Evolutionary conservation across 108 stramenopile species (phyloP).

Genomic region (Cyclostephanos tholiformis): DNA sequence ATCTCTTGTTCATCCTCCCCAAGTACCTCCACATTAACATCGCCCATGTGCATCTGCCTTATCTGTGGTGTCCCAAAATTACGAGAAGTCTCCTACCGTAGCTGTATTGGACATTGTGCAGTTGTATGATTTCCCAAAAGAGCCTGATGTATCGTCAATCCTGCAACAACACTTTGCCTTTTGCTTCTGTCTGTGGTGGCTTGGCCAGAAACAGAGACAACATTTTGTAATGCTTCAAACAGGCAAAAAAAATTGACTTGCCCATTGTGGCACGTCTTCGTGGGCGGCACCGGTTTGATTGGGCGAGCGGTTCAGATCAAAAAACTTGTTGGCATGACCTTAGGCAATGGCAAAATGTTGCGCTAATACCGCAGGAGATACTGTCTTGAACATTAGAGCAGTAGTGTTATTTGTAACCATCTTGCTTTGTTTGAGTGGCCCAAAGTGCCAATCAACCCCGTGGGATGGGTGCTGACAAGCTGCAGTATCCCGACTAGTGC

Average conservation of each 20-base stretch:
- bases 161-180: neutral
- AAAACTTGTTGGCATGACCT: neutral
- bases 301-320: neutral
- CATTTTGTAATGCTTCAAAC: neutral
- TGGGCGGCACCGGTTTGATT: neutral
- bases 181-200: neutral
- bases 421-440: neutral
- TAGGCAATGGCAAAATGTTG: neutral
- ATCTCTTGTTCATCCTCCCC: neutral
- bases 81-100: neutral
- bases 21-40: neutral
- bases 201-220: neutral
- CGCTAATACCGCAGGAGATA: no score
- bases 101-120: neutral
- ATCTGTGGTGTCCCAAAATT: neutral
- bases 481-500: neutral
- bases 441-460: neutral
- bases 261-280: neutral
- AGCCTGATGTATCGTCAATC: neutral
- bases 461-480: neutral
- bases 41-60: neutral
- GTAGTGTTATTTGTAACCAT: neutral
- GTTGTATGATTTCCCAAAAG: neutral
- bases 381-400: no score
- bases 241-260: neutral